Evolutionary conservation across 1,284 basidiomycete genomes (phyloP).

Genomic region (Uromyces viciae-fabae): DNA sequence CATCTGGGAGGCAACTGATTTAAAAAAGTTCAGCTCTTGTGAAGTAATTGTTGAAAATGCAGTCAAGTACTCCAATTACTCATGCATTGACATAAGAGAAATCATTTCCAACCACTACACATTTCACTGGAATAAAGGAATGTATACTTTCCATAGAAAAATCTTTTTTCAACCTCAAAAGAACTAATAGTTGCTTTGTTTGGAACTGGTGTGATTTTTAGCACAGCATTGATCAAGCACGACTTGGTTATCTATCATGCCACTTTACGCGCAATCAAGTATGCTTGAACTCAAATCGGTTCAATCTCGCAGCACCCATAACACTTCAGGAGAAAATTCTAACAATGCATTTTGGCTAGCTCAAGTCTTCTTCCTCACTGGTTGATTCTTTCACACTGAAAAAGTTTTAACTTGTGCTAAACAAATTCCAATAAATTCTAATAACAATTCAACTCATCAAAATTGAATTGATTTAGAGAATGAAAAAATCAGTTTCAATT

Average conservation of each 20-base stretch:
- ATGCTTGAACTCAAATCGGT: constrained; percentile 32
- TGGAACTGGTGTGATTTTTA: background rate
- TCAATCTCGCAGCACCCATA: constrained; percentile 21
- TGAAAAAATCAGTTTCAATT: background rate
- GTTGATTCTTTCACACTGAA: constrained; percentile 90
- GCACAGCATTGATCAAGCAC: constrained; percentile 25
- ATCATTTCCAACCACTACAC: background rate
- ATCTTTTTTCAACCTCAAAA: background rate
- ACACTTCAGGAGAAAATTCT: constrained; percentile 61
- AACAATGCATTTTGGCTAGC: constrained; percentile 99
- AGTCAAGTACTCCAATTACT: constrained; percentile 14
- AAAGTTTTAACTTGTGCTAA: constrained; percentile 69
- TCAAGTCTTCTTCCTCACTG: constrained; percentile 90
- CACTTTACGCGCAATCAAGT: constrained; percentile 25
- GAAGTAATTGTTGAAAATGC: constrained; percentile 27
- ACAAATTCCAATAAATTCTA: constrained; percentile 49
- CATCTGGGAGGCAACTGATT: constrained; percentile 45
- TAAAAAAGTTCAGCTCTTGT: constrained; percentile 35
- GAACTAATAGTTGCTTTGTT: background rate
- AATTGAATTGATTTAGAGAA: background rate
- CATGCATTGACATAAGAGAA: background rate
- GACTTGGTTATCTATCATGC: constrained; percentile 27
- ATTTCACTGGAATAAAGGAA: constrained; percentile 23
- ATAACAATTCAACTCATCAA: background rate
- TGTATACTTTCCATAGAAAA: constrained; percentile 4